phyloP scores from a whole-genome alignment of 164 flowering plant species.

The Vitis labrusca region DNA sequence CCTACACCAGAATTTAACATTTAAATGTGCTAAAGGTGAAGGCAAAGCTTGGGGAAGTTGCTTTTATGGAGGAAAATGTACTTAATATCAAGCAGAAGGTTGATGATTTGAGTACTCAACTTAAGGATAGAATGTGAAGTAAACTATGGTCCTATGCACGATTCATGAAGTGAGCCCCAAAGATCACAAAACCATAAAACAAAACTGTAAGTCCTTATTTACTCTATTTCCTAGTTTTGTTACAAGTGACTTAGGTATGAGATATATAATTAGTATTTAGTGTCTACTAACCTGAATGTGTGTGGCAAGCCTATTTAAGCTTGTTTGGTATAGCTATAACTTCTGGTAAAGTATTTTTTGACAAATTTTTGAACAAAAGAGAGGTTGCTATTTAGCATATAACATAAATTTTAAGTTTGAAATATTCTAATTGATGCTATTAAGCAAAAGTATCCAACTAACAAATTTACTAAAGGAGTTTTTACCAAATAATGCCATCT shows the following conservation, averaged over 20 bases:
- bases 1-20: slow-evolving; percentile 16
- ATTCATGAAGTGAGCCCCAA: slow-evolving; percentile 27
- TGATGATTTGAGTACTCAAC: slow-evolving; percentile 60
- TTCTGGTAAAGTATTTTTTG: too few species aligned
- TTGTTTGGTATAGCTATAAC: too few species aligned
- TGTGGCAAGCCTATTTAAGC: neutral
- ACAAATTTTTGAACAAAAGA: too few species aligned
- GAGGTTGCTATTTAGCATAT: too few species aligned
- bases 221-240: neutral
- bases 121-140: slow-evolving; percentile 45
- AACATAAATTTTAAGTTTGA: too few species aligned
- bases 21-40: slow-evolving; percentile 44
- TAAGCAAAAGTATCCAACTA: too few species aligned
- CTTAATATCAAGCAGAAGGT: slow-evolving; percentile 63
- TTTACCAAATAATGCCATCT: too few species aligned
- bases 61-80: slow-evolving; percentile 60
- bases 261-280: neutral
- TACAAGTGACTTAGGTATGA: too few species aligned
- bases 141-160: slow-evolving; percentile 24
- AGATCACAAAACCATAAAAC: slow-evolving; percentile 24
- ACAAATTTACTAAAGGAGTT: too few species aligned
- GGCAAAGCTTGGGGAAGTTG: slow-evolving; percentile 68
- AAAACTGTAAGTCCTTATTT: slow-evolving; percentile 35
- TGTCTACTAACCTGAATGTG: neutral
- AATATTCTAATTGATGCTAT: too few species aligned